Conservation (phyloP, 345 rosid genomes). For the Melaleuca quinquenervia region DNA sequence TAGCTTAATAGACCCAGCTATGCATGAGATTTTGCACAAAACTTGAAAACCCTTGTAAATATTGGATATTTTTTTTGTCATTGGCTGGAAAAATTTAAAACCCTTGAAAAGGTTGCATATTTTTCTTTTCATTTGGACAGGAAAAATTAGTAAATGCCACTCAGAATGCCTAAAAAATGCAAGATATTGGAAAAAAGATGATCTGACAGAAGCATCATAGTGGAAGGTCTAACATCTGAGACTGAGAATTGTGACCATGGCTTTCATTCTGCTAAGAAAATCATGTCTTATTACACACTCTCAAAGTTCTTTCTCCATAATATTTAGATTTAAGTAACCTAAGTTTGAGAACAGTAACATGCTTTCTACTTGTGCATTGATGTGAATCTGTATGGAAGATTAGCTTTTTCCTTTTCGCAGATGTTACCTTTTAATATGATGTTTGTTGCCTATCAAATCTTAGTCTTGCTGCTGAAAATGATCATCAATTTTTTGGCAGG, state of each 20-base stretch:
- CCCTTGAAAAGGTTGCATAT: background rate
- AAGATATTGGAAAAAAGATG: background rate
- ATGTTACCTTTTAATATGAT: background rate
- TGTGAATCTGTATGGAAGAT: background rate
- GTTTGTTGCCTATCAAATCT: background rate
- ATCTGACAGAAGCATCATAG: background rate
- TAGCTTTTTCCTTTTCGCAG: background rate
- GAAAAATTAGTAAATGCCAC: background rate
- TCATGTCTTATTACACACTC: background rate
- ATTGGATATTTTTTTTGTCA: background rate
- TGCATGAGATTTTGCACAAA: background rate
- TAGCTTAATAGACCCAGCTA: background rate
- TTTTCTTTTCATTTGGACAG: background rate
- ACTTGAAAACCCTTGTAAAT: background rate
- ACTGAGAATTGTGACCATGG: background rate
- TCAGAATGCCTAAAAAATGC: background rate
- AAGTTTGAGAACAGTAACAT: background rate
- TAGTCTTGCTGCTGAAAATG: background rate
- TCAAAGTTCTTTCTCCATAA: background rate
- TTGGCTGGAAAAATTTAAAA: background rate
- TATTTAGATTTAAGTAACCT: background rate
- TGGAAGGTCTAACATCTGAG: background rate
- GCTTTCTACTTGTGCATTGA: background rate
- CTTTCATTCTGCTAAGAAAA: background rate
- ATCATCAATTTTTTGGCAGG: constrained; percentile 36